Evolutionary conservation across 176 grass and related monocot genomes (phyloP).

Genomic region (maize (Zea mays)): DNA sequence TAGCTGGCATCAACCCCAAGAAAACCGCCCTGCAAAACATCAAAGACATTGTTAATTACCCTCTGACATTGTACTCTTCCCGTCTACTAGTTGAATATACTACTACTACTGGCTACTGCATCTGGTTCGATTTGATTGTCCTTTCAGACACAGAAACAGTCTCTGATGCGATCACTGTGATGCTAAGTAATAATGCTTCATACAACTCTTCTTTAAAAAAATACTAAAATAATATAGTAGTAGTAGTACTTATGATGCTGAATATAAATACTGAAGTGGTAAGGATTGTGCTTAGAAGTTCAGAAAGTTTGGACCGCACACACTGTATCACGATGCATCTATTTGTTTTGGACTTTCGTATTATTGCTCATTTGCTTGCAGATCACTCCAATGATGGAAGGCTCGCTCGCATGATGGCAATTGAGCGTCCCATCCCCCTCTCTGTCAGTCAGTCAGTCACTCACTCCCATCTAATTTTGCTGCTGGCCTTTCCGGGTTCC

Average conservation of each 20-base stretch:
- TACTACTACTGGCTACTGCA: neutral
- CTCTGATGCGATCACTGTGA: neutral
- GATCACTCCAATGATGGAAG: slow-evolving; percentile 36
- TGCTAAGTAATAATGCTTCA: too few relatives aligned
- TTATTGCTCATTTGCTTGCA: slow-evolving; percentile 41
- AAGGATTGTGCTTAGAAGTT: neutral
- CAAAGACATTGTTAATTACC: slow-evolving; percentile 9
- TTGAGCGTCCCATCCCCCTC: neutral
- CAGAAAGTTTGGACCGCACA: neutral
- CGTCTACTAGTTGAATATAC: neutral
- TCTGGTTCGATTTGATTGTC: slow-evolving; percentile 12
- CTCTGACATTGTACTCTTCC: slow-evolving; percentile 1
- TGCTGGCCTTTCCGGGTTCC: slow-evolving; percentile 49
- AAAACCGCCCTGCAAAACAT: slow-evolving; percentile 30
- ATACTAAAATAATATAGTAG: neutral
- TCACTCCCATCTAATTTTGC: slow-evolving; percentile 18
- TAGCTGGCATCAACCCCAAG: slow-evolving; percentile 44
- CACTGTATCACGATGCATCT: neutral
- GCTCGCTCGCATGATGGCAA: neutral
- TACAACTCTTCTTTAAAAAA: neutral
- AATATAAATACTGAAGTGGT: neutral
- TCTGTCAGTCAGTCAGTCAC: neutral
- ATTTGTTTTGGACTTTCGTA: neutral
- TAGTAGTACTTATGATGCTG: neutral
- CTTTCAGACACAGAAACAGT: slow-evolving; percentile 13